Conservation (phyloP, 2,329 filamentous ascomycete genomes). For the Phoma sp. region DNA sequence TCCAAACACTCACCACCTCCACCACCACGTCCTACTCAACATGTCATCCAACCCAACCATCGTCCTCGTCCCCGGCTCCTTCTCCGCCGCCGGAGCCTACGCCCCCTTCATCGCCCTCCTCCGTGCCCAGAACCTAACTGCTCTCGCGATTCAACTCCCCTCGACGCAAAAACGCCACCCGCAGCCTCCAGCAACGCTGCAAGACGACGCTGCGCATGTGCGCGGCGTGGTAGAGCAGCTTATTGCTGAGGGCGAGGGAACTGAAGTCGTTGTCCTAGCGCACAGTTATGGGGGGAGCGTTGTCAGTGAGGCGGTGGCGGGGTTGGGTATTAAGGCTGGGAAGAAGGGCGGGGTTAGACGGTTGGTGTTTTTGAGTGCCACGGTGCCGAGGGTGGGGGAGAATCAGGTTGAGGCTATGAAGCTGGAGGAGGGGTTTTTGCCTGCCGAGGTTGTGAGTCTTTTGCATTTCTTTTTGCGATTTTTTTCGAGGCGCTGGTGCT, state of each 20-base stretch:
- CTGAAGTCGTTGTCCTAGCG: conserved; percentile 37
- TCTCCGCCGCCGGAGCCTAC: conserved; percentile 21
- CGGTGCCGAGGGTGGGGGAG: conserved; percentile 20
- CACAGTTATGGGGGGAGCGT: conserved; percentile 26
- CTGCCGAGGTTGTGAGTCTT: conserved; percentile 6
- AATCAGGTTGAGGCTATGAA: conserved; percentile 12
- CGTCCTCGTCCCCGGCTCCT: conserved; percentile 32
- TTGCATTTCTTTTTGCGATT: background rate
- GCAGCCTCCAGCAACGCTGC: conserved; percentile 23
- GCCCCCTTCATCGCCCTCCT: conserved; percentile 12
- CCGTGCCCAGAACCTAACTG: conserved; percentile 15
- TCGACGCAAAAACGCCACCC: conserved; percentile 22
- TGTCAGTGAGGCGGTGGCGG: conserved; percentile 17
- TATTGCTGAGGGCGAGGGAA: conserved; percentile 28
- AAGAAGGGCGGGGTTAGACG: conserved; percentile 30
- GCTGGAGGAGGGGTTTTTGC: background rate
- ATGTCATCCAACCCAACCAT: conserved; percentile 20
- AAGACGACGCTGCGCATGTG: conserved; percentile 40
- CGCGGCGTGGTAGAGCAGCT: conserved; percentile 24
- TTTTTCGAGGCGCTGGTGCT: too few relatives aligned
- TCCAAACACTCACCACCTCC: background rate
- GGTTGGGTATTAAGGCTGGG: background rate
- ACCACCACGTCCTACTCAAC: background rate
- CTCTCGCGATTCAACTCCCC: conserved; percentile 20
- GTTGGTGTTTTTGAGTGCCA: conserved; percentile 24